Conservation (phyloP, 2,329 filamentous ascomycete genomes). For the Epicoccum nigrum region DNA sequence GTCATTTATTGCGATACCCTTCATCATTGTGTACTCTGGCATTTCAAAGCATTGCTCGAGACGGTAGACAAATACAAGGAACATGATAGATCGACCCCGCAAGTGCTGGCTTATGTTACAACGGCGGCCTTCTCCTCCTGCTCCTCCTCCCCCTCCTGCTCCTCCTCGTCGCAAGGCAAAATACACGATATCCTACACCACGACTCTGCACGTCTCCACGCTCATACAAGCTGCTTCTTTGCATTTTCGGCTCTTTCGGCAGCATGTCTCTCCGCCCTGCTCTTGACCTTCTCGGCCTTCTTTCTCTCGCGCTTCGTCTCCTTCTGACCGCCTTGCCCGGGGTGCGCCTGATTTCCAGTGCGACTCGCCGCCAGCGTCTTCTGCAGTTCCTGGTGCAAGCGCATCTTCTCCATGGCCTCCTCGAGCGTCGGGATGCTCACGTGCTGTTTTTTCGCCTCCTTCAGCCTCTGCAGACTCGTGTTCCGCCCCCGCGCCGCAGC, state of each 20-base stretch:
- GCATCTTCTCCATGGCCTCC: conserved; percentile 39
- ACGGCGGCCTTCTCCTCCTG: no score
- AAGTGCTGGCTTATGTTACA: conserved; percentile 9
- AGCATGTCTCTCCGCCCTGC: conserved; percentile 31
- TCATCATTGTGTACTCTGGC: conserved; percentile 28
- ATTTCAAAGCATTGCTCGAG: conserved; percentile 8
- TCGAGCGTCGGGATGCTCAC: conserved; percentile 38
- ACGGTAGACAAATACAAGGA: conserved; percentile 14
- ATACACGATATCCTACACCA: conserved; percentile 12
- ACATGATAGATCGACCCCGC: conserved; percentile 8
- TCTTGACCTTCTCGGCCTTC: conserved; percentile 31
- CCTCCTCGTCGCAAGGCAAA: not conserved
- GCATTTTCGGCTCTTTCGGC: conserved; percentile 32
- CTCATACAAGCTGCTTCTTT: conserved; percentile 29
- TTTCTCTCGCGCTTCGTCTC: conserved; percentile 36
- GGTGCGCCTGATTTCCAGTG: conserved; percentile 27
- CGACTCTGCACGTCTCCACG: not conserved
- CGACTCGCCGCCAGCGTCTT: conserved; percentile 20
- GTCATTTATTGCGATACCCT: conserved; percentile 43
- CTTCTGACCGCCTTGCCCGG: conserved; percentile 35
- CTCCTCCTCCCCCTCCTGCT: no score
- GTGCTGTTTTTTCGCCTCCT: conserved; percentile 35
- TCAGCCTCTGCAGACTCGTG: conserved; percentile 36
- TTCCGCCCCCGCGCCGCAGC: conserved; percentile 47
- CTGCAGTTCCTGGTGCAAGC: conserved; percentile 27